A percentile compares a stretch with the other conserved stretches of the same genome.
These are phyloP conservation scores for Ilyonectria sp. DNA, from an alignment of 2,329 filamentous ascomycete species.

Conservation along the genomic window DNA sequence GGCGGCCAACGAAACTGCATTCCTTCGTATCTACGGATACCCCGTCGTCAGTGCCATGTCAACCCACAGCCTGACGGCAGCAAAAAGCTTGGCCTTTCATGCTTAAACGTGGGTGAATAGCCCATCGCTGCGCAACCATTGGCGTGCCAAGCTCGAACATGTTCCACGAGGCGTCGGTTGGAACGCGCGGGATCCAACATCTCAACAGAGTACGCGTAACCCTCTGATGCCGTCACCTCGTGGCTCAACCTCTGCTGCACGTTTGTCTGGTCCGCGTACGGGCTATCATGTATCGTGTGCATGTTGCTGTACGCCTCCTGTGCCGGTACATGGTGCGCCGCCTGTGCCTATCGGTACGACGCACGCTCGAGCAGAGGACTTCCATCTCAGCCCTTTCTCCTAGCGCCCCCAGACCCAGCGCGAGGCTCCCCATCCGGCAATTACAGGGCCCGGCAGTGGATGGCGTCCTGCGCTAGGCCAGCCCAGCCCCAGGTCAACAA, in stretches of 20 bases:
- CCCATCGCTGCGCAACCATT: slow-evolving; percentile 11
- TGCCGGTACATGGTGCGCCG: neutral
- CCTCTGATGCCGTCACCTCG: neutral
- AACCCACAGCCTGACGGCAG: neutral
- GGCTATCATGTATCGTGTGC: neutral
- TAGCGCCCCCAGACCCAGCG: neutral
- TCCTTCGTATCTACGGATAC: neutral
- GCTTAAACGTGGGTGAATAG: slow-evolving; percentile 23
- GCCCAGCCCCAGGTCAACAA: slow-evolving; percentile 2
- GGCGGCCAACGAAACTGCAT: neutral
- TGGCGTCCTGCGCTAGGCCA: neutral
- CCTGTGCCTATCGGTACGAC: neutral
- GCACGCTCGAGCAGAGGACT: neutral
- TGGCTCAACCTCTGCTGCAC: neutral
- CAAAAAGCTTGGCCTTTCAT: slow-evolving; percentile 16
- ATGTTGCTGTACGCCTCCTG: neutral
- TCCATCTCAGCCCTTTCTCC: neutral
- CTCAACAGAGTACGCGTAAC: slow-evolving; percentile 18
- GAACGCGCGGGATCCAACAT: slow-evolving; percentile 6
- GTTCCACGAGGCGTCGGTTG: slow-evolving; percentile 17
- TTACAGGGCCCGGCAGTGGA: neutral
- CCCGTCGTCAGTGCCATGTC: neutral
- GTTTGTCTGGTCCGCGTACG: neutral
- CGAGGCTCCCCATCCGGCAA: neutral
- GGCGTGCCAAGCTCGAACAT: neutral